A percentile compares a stretch with the other conserved stretches of the same genome.
Evolutionary conservation across 78 protist species (phyloP).

Genomic region (Tieghemostelium lacteum): DNA sequence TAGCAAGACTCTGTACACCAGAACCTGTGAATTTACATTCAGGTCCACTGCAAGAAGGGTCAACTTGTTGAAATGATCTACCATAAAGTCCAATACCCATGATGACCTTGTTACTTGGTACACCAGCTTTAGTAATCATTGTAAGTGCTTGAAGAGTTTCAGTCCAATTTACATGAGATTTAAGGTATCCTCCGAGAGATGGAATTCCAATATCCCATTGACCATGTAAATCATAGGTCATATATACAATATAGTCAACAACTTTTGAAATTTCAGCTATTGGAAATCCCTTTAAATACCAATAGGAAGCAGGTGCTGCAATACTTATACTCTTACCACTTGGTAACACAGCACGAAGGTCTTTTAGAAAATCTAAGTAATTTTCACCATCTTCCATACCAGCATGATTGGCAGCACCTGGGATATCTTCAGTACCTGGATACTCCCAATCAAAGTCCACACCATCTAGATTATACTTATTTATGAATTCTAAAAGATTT

Average conservation of each 20-base stretch:
- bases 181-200: background rate
- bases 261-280: background rate
- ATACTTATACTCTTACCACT: background rate
- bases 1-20: background rate
- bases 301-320: background rate
- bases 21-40: background rate
- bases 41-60: background rate
- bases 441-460: constrained; percentile 44
- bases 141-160: background rate
- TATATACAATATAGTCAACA: background rate
- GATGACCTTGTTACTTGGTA: background rate
- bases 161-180: background rate
- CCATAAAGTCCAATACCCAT: constrained; percentile 1
- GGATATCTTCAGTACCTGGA: background rate
- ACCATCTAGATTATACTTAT: constrained; percentile 4
- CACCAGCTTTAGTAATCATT: background rate
- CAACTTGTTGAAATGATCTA: constrained; percentile 3
- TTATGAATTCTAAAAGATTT: background rate
- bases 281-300: background rate
- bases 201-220: background rate
- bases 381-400: background rate
- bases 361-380: background rate
- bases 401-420: background rate
- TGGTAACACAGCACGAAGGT: background rate
- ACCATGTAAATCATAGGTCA: constrained; percentile 42